Conservation (phyloP, 202 grass and related monocot genomes). For the Saccharum hybrid region DNA sequence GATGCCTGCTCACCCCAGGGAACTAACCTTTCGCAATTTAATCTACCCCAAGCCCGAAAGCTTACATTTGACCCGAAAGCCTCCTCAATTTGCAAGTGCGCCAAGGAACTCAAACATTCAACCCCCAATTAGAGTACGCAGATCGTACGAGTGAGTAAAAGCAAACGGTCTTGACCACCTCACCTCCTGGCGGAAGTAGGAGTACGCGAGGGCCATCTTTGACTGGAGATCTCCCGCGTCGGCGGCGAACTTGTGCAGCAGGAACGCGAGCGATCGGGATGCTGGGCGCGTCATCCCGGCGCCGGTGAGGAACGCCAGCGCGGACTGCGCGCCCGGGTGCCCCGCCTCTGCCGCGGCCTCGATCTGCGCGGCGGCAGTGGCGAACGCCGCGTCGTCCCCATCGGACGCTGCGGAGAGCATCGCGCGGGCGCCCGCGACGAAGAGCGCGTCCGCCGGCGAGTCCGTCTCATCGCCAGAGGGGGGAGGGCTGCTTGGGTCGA, state of each 20-base stretch:
- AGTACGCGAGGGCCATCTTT: slow-evolving; percentile 94
- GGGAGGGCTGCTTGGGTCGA: slow-evolving; percentile 57
- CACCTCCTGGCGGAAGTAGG: slow-evolving; percentile 91
- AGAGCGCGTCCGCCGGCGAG: slow-evolving; percentile 56
- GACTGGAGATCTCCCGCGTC: slow-evolving; percentile 87
- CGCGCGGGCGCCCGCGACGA: slow-evolving; percentile 64
- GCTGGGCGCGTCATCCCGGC: slow-evolving; percentile 71
- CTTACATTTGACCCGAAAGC: no score
- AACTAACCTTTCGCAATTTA: no score
- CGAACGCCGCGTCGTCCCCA: slow-evolving; percentile 67
- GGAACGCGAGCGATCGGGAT: slow-evolving; percentile 71
- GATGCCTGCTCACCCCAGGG: no score
- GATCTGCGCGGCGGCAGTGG: slow-evolving; percentile 68
- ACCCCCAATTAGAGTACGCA: slow-evolving; percentile 7
- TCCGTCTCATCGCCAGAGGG: slow-evolving; percentile 45
- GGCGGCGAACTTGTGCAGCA: slow-evolving; percentile 90
- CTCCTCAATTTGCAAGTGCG: no score
- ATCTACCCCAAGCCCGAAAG: no score
- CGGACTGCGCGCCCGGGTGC: slow-evolving; percentile 72
- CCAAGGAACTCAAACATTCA: neutral
- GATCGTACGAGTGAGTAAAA: neutral
- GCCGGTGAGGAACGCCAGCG: slow-evolving; percentile 77
- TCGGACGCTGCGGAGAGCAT: slow-evolving; percentile 74
- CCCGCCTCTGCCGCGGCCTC: slow-evolving; percentile 73
- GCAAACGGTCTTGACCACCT: slow-evolving; percentile 15